Conservation (phyloP, 192 early-diverging fungal genomes). For the Piromyces finnis region DNA sequence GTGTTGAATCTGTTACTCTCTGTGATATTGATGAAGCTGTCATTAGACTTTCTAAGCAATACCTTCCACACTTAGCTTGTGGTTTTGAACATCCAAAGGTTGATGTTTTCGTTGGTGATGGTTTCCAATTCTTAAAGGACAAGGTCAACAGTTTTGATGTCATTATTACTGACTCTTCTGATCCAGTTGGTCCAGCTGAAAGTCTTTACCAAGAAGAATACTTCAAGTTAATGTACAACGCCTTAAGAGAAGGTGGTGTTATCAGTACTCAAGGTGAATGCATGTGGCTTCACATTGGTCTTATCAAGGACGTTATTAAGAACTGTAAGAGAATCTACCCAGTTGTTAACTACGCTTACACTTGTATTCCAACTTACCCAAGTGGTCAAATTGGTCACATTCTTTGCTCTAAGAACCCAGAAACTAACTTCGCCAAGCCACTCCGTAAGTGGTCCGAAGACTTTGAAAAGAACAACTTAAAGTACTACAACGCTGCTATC, state of each 20-base stretch:
- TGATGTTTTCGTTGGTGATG: constrained; percentile 86
- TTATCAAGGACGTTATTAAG: constrained; percentile 79
- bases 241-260: constrained; percentile 74
- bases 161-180: constrained; percentile 97
- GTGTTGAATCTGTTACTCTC: constrained; percentile 76
- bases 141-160: constrained; percentile 80
- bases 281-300: constrained; percentile 87
- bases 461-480: constrained; percentile 62
- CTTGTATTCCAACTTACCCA: constrained; percentile 92
- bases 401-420: constrained; percentile 71
- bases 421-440: constrained; percentile 55
- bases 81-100: constrained; percentile 94
- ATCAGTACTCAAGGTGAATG: constrained; percentile 98
- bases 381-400: constrained; percentile 94
- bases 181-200: constrained; percentile 95
- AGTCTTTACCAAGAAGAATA: constrained; percentile 81
- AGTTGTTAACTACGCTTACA: constrained; percentile 82
- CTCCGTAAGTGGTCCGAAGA: constrained; percentile 53
- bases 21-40: constrained; percentile 98
- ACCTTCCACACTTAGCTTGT: constrained; percentile 78
- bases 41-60: constrained; percentile 76
- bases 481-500: constrained; percentile 88
- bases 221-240: constrained; percentile 83
- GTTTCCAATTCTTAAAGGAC: constrained; percentile 81
- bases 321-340: constrained; percentile 72